Evolutionary conservation across 2,329 filamentous ascomycete genomes (phyloP).

Genomic region (Diaporthe citrichinensis): DNA sequence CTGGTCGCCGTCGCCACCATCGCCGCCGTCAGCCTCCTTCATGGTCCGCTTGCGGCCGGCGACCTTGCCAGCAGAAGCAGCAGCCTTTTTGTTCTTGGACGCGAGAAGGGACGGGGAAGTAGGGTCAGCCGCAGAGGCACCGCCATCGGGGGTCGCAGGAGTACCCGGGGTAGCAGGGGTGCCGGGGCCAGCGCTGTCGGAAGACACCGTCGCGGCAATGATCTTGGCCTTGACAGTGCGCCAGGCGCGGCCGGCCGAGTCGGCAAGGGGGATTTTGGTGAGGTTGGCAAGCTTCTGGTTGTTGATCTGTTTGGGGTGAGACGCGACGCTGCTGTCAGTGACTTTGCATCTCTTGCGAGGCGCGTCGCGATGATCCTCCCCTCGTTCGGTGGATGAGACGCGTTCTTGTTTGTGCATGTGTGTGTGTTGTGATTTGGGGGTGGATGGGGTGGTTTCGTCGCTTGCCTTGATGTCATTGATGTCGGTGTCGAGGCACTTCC

Average conservation of each 20-base stretch:
- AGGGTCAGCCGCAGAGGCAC: background rate
- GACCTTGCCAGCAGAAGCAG: background rate
- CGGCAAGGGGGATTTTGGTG: background rate
- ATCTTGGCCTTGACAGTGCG: conserved; percentile 9
- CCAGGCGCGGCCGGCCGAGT: conserved; percentile 10
- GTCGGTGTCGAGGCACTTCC: conserved; percentile 12
- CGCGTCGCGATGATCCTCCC: background rate
- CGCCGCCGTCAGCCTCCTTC: background rate
- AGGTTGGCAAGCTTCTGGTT: background rate
- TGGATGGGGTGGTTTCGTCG: background rate
- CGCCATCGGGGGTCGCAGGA: too few relatives aligned
- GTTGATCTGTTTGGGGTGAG: background rate
- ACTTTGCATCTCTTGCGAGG: background rate
- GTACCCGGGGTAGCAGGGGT: background rate
- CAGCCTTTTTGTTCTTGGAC: background rate
- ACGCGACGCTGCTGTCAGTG: background rate
- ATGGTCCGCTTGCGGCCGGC: background rate
- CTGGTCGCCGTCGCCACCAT: background rate
- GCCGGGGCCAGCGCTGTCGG: background rate
- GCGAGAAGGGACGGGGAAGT: background rate
- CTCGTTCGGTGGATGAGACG: background rate
- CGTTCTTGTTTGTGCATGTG: background rate
- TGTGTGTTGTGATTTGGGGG: background rate
- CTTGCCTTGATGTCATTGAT: conserved; percentile 23
- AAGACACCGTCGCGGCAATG: background rate